These are phyloP conservation scores for Cercophora scortea DNA, from an alignment of 495 filamentous ascomycete species.

Conservation along the genomic window DNA sequence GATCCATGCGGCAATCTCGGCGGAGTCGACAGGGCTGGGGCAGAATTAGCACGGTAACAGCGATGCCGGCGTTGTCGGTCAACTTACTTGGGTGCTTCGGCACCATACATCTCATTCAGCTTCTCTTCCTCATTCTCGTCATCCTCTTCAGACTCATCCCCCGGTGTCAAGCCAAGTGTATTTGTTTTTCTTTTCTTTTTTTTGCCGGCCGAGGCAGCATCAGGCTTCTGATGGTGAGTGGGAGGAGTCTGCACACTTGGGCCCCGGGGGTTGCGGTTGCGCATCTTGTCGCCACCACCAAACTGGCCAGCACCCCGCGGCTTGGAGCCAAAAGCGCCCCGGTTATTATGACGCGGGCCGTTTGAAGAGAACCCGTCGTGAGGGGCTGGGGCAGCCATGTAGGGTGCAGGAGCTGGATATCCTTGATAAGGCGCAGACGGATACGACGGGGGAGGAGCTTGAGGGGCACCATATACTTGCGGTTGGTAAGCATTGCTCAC, in stretches of 20 bases:
- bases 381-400: slow-evolving; percentile 14
- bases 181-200: slow-evolving; percentile 77
- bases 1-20: slow-evolving; percentile 73
- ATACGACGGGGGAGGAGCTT: slow-evolving; percentile 26
- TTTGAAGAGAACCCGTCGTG: slow-evolving; percentile 27
- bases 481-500: slow-evolving; percentile 37
- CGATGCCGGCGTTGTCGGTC: slow-evolving; percentile 10
- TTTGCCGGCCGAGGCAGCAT: slow-evolving; percentile 47
- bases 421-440: slow-evolving; percentile 23
- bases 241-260: slow-evolving; percentile 24
- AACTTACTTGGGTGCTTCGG: slow-evolving; percentile 39
- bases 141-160: slow-evolving; percentile 62
- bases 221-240: slow-evolving; percentile 56
- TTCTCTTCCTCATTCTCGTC: slow-evolving; percentile 69
- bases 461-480: slow-evolving; percentile 17
- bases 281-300: slow-evolving; percentile 37
- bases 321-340: slow-evolving; percentile 28
- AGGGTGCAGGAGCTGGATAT: slow-evolving; percentile 27
- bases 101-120: slow-evolving; percentile 51
- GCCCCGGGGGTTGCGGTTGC: slow-evolving; percentile 26
- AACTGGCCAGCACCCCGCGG: slow-evolving; percentile 16
- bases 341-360: slow-evolving; percentile 24
- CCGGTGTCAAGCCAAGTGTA: slow-evolving; percentile 71
- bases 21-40: slow-evolving; percentile 33
- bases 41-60: too few relatives aligned